Evolutionary conservation across 257 asterid genomes (phyloP).

Genomic region (Nicotiana knightiana): DNA sequence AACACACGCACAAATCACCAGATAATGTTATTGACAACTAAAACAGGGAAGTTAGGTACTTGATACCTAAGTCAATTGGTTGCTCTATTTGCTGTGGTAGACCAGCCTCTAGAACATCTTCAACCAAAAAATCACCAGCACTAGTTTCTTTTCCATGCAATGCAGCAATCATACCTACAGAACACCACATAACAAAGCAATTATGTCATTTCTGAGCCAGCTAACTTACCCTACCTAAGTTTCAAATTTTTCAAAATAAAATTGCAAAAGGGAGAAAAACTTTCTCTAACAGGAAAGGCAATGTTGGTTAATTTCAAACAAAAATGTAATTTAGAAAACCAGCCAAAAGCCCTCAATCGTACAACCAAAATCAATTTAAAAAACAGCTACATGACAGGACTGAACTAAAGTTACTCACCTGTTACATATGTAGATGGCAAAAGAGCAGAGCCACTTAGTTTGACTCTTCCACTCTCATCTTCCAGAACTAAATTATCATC

Average conservation of each 20-base stretch:
- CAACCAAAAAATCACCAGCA: conserved; percentile 80
- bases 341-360: neutral
- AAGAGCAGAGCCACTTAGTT: conserved; percentile 56
- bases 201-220: conserved; percentile 1
- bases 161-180: conserved; percentile 71
- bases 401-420: conserved; percentile 41
- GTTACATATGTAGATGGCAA: conserved; percentile 74
- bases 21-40: neutral
- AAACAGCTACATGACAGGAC: neutral
- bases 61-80: conserved; percentile 56
- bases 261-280: neutral
- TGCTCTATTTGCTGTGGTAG: conserved; percentile 74
- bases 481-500: conserved; percentile 81
- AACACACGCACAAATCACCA: neutral
- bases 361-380: neutral
- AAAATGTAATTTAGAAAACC: neutral
- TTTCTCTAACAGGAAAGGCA: neutral
- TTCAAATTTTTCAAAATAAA: too few relatives aligned
- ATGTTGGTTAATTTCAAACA: neutral
- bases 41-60: neutral
- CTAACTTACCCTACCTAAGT: neutral
- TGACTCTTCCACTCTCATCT: conserved; percentile 97
- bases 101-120: conserved; percentile 82
- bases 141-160: conserved; percentile 83
- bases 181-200: conserved; percentile 12